Evolutionary conservation across 2,329 filamentous ascomycete species (phyloP), one percentile per base, ranked within the genome.

Genomic region (Penicillium expansum): DNA sequence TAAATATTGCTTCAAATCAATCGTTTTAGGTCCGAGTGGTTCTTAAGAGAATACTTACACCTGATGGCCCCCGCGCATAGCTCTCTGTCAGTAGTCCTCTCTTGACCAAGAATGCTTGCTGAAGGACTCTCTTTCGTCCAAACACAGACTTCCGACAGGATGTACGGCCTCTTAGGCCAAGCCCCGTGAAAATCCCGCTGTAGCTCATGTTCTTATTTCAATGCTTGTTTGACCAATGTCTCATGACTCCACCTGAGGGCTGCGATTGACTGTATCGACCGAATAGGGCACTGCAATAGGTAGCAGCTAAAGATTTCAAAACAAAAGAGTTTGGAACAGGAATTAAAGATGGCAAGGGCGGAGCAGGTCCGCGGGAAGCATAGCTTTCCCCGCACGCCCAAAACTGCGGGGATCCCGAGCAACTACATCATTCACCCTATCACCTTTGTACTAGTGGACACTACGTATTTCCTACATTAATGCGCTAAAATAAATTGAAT

Each of bases 1-100:
- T 20, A 42, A 49, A 42, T 44, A 37, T 27, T 14, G 18, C 20
- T 18, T 9, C 9, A 16, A 4, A 35, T 16, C 13, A 7, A 29
- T 10, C 3, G 9, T 30, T 14, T 24, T n/a, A 5, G 39, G 24
- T 20, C 4, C 14, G 6, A 1, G 10, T 30, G 10, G 13, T 32
- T 22, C 16, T 41, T 42, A 18, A 24, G 18, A 47, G 32, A 37
- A 16, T 35, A 61, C 56, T 51, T 49, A 69, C 66, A 56, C 60
- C 44, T 35, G 58, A 62, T 13, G 68, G 65, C 13, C 68, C 66
- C 14, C 61, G 59, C 35, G 66, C 61, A 61, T 67, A 67, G 52
- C 64, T 68, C 52, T 64, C 37, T 3, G 61, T 66, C 27, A 67
- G 44, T 14, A 68, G 33, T 5, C 63, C 60, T 55, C 68, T 61